Conservation (phyloP, 768 basidiomycete genomes). For the Lepiota venenata region DNA sequence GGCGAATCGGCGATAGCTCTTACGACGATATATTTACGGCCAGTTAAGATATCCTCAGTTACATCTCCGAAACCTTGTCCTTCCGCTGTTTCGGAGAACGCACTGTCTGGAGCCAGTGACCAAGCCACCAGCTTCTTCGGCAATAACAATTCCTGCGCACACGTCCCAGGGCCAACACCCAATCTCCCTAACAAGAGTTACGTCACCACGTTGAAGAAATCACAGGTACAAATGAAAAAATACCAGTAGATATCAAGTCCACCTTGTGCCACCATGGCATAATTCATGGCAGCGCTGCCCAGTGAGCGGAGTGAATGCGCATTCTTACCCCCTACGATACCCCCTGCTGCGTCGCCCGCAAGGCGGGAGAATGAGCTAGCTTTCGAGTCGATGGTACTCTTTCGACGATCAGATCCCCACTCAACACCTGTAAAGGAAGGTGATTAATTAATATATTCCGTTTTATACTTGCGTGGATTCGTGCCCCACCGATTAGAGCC, state of each 20-base stretch:
- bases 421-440: conserved; percentile 55
- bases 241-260: conserved; percentile 87
- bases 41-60: conserved; percentile 66
- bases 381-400: conserved; percentile 53
- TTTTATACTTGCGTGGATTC: neutral
- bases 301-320: conserved; percentile 79
- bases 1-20: conserved; percentile 60
- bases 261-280: conserved; percentile 83
- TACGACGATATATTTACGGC: conserved; percentile 80
- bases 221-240: conserved; percentile 17
- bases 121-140: conserved; percentile 82
- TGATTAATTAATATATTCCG: neutral
- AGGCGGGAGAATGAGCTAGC: conserved; percentile 67
- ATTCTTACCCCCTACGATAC: conserved; percentile 75
- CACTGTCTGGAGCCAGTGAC: conserved; percentile 67
- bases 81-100: conserved; percentile 34
- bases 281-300: conserved; percentile 85
- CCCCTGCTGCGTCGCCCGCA: conserved; percentile 63
- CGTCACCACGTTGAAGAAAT: neutral
- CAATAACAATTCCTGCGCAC: conserved; percentile 88
- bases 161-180: conserved; percentile 88
- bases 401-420: conserved; percentile 81
- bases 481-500: conserved; percentile 58
- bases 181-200: conserved; percentile 56
- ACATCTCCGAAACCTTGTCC: conserved; percentile 52